Evolutionary conservation across 1,284 basidiomycete species (phyloP).

Genomic region (Macrocybe sp.): DNA sequence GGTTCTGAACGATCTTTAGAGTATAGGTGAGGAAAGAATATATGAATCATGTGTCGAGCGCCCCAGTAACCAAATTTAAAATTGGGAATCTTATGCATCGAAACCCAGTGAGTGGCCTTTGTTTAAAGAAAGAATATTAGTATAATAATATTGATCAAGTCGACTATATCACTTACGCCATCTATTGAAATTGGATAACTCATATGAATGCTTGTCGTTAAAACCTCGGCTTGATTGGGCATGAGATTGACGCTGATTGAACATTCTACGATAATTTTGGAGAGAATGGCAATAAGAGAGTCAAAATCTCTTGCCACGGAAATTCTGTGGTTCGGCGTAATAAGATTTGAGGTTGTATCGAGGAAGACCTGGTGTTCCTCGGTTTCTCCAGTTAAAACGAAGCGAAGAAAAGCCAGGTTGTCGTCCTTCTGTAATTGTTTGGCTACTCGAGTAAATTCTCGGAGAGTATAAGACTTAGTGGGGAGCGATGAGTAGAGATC

Average conservation of each 20-base stretch:
- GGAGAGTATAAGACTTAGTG: too few species aligned
- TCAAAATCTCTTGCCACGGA: constrained; percentile 12
- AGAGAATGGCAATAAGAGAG: constrained; percentile 10
- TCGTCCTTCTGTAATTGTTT: too few species aligned
- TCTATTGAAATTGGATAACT: background rate
- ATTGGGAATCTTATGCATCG: constrained; percentile 10
- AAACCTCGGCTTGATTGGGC: background rate
- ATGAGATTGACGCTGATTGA: constrained; percentile 7
- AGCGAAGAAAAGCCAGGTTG: constrained; percentile 4
- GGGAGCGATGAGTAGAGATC: too few species aligned
- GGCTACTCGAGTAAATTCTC: too few species aligned
- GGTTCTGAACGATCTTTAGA: too few species aligned
- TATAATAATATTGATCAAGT: background rate
- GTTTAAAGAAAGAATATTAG: background rate
- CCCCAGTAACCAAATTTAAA: constrained; percentile 7
- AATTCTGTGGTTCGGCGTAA: background rate
- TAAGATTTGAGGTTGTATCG: constrained; percentile 11
- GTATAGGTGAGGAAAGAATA: constrained; percentile 7
- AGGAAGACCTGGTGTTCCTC: constrained; percentile 10
- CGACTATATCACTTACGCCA: background rate
- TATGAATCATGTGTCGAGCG: constrained; percentile 2
- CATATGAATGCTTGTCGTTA: constrained; percentile 7
- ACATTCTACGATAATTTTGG: constrained; percentile 5
- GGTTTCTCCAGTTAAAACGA: constrained; percentile 12
- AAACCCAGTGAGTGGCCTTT: background rate